Evolutionary conservation across 1,139 yeast genomes (phyloP).

Genomic region (Ogataea hybrid): DNA sequence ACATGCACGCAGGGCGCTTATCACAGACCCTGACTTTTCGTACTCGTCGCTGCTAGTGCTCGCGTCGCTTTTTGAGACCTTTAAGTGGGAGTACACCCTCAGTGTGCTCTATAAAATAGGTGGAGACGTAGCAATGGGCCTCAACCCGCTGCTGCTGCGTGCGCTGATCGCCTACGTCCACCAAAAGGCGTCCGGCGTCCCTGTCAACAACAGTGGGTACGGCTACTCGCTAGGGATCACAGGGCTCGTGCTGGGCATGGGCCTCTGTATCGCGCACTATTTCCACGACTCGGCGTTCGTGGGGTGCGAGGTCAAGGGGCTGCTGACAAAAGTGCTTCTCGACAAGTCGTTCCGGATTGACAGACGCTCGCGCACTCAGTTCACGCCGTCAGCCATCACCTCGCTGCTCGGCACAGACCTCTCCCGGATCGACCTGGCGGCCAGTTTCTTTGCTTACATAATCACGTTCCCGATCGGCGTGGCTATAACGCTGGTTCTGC

Average conservation of each 20-base stretch:
- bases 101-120: constrained; percentile 43
- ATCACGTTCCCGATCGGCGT: constrained; percentile 63
- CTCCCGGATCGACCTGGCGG: constrained; percentile 75
- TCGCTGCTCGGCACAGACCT: constrained; percentile 77
- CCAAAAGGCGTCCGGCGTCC: constrained; percentile 36
- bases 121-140: constrained; percentile 50
- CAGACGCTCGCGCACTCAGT: constrained; percentile 57
- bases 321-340: constrained; percentile 63
- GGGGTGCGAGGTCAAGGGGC: constrained; percentile 69
- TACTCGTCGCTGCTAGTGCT: constrained; percentile 44
- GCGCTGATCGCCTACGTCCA: constrained; percentile 52
- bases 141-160: constrained; percentile 49
- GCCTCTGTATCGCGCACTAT: constrained; percentile 43
- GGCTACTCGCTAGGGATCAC: constrained; percentile 62
- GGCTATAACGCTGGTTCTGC: constrained; percentile 57
- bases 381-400: constrained; percentile 67
- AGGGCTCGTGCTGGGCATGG: constrained; percentile 40
- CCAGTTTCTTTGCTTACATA: constrained; percentile 66
- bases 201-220: constrained; percentile 42
- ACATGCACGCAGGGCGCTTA: constrained; percentile 25
- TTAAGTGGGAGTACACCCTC: constrained; percentile 46
- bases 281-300: constrained; percentile 59
- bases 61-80: constrained; percentile 53
- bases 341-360: constrained; percentile 64
- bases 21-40: constrained; percentile 27